Percentiles rank a stretch among this genome's conserved stretches.
phyloP scores from a whole-genome alignment of 1,284 basidiomycete genomes.

The Rhizoctonia solani region DNA sequence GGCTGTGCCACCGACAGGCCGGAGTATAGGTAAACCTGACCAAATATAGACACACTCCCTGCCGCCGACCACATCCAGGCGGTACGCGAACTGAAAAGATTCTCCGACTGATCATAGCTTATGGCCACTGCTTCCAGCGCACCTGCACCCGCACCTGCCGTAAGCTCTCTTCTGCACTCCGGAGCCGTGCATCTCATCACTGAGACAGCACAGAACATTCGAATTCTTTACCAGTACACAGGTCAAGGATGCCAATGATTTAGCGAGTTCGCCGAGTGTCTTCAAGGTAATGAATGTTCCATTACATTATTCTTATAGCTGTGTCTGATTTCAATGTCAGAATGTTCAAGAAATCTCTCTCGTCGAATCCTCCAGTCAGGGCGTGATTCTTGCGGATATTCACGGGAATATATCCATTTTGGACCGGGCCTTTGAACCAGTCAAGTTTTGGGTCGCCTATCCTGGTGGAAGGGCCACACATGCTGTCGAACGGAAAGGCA shows the following conservation, averaged over 20 bases:
- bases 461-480: slow-evolving; percentile 77
- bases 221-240: slow-evolving; percentile 75
- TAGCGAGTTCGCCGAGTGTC: slow-evolving; percentile 70
- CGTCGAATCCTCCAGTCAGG: slow-evolving; percentile 61
- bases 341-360: slow-evolving; percentile 73
- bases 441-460: slow-evolving; percentile 79
- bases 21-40: too few relatives aligned
- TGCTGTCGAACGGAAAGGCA: slow-evolving; percentile 75
- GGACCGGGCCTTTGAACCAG: slow-evolving; percentile 72
- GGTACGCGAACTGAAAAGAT: not conserved
- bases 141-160: slow-evolving; percentile 36
- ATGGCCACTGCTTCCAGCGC: slow-evolving; percentile 31
- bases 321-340: slow-evolving; percentile 45
- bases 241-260: slow-evolving; percentile 80
- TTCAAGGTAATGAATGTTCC: slow-evolving; percentile 61
- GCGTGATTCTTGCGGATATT: slow-evolving; percentile 77
- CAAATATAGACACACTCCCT: not conserved
- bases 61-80: not conserved
- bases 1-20: too few relatives aligned
- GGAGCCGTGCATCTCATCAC: not conserved
- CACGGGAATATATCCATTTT: slow-evolving; percentile 79
- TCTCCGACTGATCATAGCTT: not conserved
- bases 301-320: slow-evolving; percentile 27
- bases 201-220: slow-evolving; percentile 77
- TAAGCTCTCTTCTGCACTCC: slow-evolving; percentile 1